Conservation (phyloP, 352 stramenopile species). For the Phytophthora rubi region DNA sequence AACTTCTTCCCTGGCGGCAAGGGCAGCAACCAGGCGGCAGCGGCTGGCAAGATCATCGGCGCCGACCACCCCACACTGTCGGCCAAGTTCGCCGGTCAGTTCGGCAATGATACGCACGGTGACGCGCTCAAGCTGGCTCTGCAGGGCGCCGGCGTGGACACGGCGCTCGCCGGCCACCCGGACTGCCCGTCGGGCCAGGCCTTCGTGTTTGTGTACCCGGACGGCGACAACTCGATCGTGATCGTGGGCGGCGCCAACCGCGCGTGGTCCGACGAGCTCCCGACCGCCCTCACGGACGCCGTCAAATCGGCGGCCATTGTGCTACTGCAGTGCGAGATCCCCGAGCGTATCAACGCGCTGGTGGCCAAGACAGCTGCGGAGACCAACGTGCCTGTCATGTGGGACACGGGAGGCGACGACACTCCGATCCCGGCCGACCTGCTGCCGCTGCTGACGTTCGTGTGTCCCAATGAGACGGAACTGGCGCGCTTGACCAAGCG, state of each 20-base stretch:
- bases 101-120: slow-evolving; percentile 75
- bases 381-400: slow-evolving; percentile 69
- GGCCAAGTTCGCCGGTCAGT: slow-evolving; percentile 69
- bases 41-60: slow-evolving; percentile 53
- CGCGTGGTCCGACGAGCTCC: slow-evolving; percentile 58
- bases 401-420: slow-evolving; percentile 81
- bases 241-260: slow-evolving; percentile 82
- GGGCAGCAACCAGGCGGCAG: slow-evolving; percentile 81
- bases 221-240: slow-evolving; percentile 87
- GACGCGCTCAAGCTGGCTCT: slow-evolving; percentile 53
- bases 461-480: slow-evolving; percentile 86
- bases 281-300: slow-evolving; percentile 40
- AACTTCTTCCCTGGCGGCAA: slow-evolving; percentile 79
- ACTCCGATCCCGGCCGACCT: slow-evolving; percentile 58
- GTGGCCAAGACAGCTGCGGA: slow-evolving; percentile 58
- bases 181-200: slow-evolving; percentile 72
- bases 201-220: slow-evolving; percentile 84
- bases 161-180: slow-evolving; percentile 43
- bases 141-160: slow-evolving; percentile 41
- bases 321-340: slow-evolving; percentile 80
- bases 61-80: slow-evolving; percentile 29
- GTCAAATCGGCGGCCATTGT: slow-evolving; percentile 67
- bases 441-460: slow-evolving; percentile 58
- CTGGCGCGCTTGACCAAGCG: slow-evolving; percentile 53
- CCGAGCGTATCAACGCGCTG: slow-evolving; percentile 54